Evolutionary conservation across 106 monocot genomes (phyloP), one percentile per base, ranked within the genome.

Genomic region (Acorus gramineus): DNA sequence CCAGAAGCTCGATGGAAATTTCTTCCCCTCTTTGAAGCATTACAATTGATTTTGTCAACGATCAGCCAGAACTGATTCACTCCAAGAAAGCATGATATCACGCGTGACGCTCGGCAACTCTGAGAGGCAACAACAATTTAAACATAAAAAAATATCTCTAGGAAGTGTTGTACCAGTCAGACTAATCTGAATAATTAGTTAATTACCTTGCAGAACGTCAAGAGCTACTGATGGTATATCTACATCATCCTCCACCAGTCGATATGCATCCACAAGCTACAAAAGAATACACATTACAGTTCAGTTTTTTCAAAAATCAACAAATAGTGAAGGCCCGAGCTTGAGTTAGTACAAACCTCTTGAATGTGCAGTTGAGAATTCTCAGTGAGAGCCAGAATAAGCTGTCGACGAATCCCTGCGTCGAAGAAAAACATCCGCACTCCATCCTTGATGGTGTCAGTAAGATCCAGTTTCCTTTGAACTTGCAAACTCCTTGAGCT

Each of bases 391-490:
- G 96, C 96, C 87, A 88, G 77, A 44, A 98, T 78, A 65, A 98
- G 91, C 61, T 92, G 88, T 47, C 81, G 61, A 10, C 96, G 64
- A 49, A 98, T 98, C 51, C 88, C 88, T 48, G 91, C 81, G 80
- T 98, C 96, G 11, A 98, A 74, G 9, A 98, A 64, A 70, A 98
- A 79, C 81, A 77, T 75, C 47, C 77, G 80, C n/a, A 88, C 96
- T 59, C 96, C 96, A 84, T 98, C 96, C 63, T 88, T 92, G 59
- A 98, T 98, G 52, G 96, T 98, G 28, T 86, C 88, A 4, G 91
- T 98, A 57, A 98, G 91, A 58, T 98, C 88, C 59, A 98, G 55
- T 76, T 88, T 98, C 75, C 69, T 84, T 71, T 74, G 63, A 63
- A 69, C 56, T 62, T 77, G 80, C 45, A 14, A 55, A 64, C 46